Evolutionary conservation across 352 stramenopile genomes (phyloP).

Genomic region (Phytophthora lateralis): DNA sequence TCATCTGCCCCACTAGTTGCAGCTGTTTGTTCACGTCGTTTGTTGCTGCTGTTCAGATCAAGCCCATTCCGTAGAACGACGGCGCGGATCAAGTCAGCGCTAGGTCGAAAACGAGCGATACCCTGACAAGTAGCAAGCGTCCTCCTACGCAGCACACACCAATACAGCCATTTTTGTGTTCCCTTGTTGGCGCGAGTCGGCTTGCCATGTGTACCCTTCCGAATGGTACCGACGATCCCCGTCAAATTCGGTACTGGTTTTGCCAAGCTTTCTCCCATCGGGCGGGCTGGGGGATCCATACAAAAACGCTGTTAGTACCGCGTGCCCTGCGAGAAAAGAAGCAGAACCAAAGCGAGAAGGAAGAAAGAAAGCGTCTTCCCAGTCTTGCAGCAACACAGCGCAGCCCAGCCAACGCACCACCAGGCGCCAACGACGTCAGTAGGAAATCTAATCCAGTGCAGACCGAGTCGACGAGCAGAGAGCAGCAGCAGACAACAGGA

Average conservation of each 20-base stretch:
- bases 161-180: conserved; percentile 27
- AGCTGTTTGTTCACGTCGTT: conserved; percentile 23
- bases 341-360: conserved; percentile 33
- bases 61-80: conserved; percentile 89
- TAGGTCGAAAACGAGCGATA: conserved; percentile 12
- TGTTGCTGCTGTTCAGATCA: conserved; percentile 73
- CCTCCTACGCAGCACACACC: conserved; percentile 2
- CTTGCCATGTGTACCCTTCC: conserved; percentile 6
- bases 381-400: conserved; percentile 1
- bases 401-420: conserved; percentile 8
- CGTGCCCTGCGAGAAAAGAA: conserved; percentile 31
- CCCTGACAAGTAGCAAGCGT: conserved; percentile 5
- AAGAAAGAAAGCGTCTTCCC: conserved; percentile 29
- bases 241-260: conserved; percentile 16
- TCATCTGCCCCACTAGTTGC: conserved; percentile 2
- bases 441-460: conserved; percentile 1
- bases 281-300: conserved; percentile 28
- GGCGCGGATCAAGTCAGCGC: conserved; percentile 14
- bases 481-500: conserved; percentile 8
- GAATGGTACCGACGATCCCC: conserved; percentile 7
- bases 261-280: conserved; percentile 26
- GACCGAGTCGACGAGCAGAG: conserved; percentile 14
- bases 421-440: background rate
- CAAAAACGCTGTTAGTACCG: conserved; percentile 37
- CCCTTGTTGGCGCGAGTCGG: background rate